Percentiles rank a stretch among this genome's conserved stretches.
phyloP scores from a whole-genome alignment of 371 early-diverging fungal genomes.

The Mucor saturninus region DNA sequence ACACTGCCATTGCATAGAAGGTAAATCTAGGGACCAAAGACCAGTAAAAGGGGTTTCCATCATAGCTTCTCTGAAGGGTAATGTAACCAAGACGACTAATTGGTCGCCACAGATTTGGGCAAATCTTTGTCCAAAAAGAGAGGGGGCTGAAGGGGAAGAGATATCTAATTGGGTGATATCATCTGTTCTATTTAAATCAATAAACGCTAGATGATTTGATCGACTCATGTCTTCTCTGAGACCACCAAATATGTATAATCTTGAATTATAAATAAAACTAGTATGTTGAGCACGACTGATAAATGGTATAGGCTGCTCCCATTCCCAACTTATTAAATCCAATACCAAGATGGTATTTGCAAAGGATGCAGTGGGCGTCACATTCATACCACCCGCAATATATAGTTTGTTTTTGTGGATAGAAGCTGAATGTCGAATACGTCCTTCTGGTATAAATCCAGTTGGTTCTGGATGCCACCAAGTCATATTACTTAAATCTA shows the following conservation, averaged over 20 bases:
- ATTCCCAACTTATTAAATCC: conserved; percentile 66
- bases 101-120: conserved; percentile 69
- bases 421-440: conserved; percentile 73
- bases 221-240: conserved; percentile 68
- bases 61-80: conserved; percentile 44
- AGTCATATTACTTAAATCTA: conserved; percentile 62
- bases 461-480: conserved; percentile 66
- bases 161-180: conserved; percentile 58
- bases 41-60: conserved; percentile 50
- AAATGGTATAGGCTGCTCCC: conserved; percentile 65
- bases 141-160: conserved; percentile 59
- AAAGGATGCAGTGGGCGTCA: conserved; percentile 18
- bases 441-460: conserved; percentile 58
- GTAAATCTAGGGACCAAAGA: conserved; percentile 67
- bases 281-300: conserved; percentile 65
- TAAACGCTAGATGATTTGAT: conserved; percentile 60
- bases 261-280: conserved; percentile 58
- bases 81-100: conserved; percentile 65
- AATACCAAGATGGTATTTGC: conserved; percentile 61
- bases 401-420: conserved; percentile 69
- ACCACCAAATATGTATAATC: conserved; percentile 72
- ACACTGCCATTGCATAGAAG: conserved; percentile 68
- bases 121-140: conserved; percentile 67
- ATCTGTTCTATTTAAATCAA: conserved; percentile 45
- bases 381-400: conserved; percentile 59